These are phyloP conservation scores for Biscogniauxia marginata DNA, from an alignment of 2,329 filamentous ascomycete species.

Conservation along the genomic window DNA sequence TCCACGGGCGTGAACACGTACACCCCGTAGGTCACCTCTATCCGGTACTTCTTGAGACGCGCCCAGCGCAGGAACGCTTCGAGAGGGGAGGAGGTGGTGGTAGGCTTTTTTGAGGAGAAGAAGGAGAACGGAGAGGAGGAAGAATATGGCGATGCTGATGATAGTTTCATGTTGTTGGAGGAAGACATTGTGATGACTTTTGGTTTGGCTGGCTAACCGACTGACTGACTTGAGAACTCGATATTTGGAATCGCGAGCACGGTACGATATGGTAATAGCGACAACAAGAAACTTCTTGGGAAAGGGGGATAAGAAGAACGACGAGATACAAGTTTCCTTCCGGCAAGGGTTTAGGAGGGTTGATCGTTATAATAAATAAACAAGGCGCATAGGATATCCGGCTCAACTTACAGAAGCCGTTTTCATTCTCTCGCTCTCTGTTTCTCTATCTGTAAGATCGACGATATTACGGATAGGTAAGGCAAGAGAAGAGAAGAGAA, in stretches of 20 bases:
- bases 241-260: not conserved
- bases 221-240: not conserved
- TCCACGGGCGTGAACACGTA: slow-evolving; percentile 79
- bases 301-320: not conserved
- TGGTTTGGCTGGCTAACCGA: not conserved
- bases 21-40: slow-evolving; percentile 76
- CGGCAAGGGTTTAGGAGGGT: not conserved
- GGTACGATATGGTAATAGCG: not conserved
- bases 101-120: slow-evolving; percentile 9
- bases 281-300: not conserved
- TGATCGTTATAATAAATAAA: not conserved
- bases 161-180: not conserved
- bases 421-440: not conserved
- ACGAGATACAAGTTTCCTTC: not conserved
- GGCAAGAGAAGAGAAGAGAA: not conserved
- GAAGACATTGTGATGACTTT: not conserved
- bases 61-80: slow-evolving; percentile 60
- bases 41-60: slow-evolving; percentile 76
- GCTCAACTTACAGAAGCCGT: slow-evolving; percentile 2
- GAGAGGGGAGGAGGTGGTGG: slow-evolving; percentile 16
- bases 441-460: not conserved
- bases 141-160: not conserved
- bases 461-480: not conserved
- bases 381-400: not conserved
- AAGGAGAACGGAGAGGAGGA: slow-evolving; percentile 7